Evolutionary conservation across 2,329 filamentous ascomycete species (phyloP).

Genomic region (Colletotrichum sansevieriae): DNA sequence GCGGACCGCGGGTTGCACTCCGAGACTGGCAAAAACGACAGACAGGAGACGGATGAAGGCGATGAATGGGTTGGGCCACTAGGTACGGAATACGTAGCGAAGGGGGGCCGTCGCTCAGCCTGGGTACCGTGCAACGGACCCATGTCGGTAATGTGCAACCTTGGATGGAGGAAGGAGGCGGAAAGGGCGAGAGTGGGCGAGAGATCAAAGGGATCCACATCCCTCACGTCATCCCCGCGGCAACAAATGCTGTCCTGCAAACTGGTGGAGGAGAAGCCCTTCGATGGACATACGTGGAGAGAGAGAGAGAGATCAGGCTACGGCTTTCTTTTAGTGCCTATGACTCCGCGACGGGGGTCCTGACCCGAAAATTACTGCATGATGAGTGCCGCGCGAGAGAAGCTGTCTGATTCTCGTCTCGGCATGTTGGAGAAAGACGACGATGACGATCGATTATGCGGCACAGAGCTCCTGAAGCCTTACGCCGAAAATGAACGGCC

Average conservation of each 20-base stretch:
- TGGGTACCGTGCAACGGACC: slow-evolving; percentile 17
- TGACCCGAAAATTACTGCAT: background rate
- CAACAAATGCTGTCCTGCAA: slow-evolving; percentile 24
- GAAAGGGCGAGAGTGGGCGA: slow-evolving; percentile 15
- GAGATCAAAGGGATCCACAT: slow-evolving; percentile 19
- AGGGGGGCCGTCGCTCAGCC: slow-evolving; percentile 2
- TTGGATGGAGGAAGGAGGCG: slow-evolving; percentile 15
- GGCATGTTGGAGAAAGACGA: slow-evolving; percentile 11
- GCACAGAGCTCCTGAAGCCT: too few relatives aligned
- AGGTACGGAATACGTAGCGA: background rate
- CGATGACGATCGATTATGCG: too few relatives aligned
- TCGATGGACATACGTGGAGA: background rate
- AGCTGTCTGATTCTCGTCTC: background rate
- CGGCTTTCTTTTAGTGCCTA: background rate
- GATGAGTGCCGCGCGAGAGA: background rate
- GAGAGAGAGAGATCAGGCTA: slow-evolving; percentile 3
- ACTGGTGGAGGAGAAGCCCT: background rate
- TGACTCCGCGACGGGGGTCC: background rate
- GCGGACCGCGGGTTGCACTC: slow-evolving; percentile 38
- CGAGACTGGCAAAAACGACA: slow-evolving; percentile 26
- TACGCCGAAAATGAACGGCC: too few relatives aligned
- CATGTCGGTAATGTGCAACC: slow-evolving; percentile 18
- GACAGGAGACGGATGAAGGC: slow-evolving; percentile 1
- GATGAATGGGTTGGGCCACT: slow-evolving; percentile 1
- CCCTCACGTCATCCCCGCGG: slow-evolving; percentile 37